phyloP scores from a whole-genome alignment of 139 green algal species.

The Coelastrella sp. region DNA sequence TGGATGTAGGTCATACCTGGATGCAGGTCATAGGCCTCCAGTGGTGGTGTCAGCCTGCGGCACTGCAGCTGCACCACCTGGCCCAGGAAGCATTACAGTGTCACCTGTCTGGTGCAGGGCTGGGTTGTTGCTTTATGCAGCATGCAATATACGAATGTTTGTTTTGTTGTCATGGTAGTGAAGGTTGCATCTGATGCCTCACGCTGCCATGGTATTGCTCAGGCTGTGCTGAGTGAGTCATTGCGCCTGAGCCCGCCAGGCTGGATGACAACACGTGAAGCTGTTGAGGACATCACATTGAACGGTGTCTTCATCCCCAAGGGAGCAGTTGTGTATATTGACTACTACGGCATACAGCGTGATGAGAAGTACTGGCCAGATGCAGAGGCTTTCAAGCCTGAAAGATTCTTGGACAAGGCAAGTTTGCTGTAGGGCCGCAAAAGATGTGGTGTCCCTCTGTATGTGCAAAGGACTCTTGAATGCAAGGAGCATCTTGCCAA shows the following conservation, averaged over 20 bases:
- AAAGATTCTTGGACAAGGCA: slow-evolving; percentile 62
- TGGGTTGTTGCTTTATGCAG: not conserved
- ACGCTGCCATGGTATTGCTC: not conserved
- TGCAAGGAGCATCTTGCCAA: not conserved
- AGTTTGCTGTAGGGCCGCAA: not conserved
- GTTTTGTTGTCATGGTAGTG: too few relatives aligned
- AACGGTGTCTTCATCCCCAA: slow-evolving; percentile 51
- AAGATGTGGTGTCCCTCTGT: too few relatives aligned
- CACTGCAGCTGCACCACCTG: not conserved
- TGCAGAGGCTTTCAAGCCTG: slow-evolving; percentile 59
- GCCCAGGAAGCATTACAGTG: not conserved
- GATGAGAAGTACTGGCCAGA: slow-evolving; percentile 55
- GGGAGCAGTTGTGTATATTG: slow-evolving; percentile 57
- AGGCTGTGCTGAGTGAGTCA: slow-evolving; percentile 65
- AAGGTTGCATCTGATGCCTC: not conserved
- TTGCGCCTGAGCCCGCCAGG: slow-evolving; percentile 68
- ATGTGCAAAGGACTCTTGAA: too few relatives aligned
- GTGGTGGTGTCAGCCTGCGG: not conserved
- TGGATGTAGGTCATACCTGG: slow-evolving; percentile 40
- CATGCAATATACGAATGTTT: not conserved
- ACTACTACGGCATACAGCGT: slow-evolving; percentile 57
- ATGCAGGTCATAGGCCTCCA: slow-evolving; percentile 21
- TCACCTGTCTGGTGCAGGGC: not conserved
- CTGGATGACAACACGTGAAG: slow-evolving; percentile 49
- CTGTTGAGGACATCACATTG: slow-evolving; percentile 42